Base-by-base conservation (phyloP, 345 rosid species). In the Populus nigra region DNA sequence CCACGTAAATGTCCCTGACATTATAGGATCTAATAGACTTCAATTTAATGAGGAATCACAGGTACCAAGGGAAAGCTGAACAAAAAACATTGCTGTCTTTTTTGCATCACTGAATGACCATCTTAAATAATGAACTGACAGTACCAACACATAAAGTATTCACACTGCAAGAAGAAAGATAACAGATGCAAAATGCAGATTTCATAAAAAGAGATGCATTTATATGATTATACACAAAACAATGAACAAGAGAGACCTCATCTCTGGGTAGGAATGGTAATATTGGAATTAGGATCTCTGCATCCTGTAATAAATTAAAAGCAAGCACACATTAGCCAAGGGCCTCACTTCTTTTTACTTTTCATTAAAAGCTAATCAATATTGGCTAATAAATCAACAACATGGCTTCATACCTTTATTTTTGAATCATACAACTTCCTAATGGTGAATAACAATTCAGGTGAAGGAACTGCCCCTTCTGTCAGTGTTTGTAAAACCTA, bases 401-500 rank as follows among this genome's bases (percentile, higher is more conserved):
- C 67, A 69, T 36, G 50, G 47, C 68, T 22, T 15, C 25, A 70
- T 90, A 93, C 99, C 99, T 93, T 93, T 61, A 96, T 27, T 86
- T 85, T 96, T 77, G 98, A 83, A 87, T 96, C 94, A 86, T 91
- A 91, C 77, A 96, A 86, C 86, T 92, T 93, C 82, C 86, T 86
- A 73, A 93, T 87, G 45, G 98, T 88, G 73, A 67, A 87, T 78
- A 96, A 86, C 81, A 96, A 86, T 80, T 90, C 94, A 50, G 88
- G 81, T 69, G 99, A 91, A 82, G 99, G 99, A 78, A 77, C 83
- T 29, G 84, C 68, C 76, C 95, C 97, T 20, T 92, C 94, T 29
- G 96, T 92, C 76, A 96, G 87, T 59, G 97, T 91, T 38, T 92
- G 96, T 82, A 96, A 87, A 80, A 96, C 99, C 99, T 96, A 73